Evolutionary conservation across 148 eudicot genomes (phyloP).

Genomic region (Limonium bicolor): DNA sequence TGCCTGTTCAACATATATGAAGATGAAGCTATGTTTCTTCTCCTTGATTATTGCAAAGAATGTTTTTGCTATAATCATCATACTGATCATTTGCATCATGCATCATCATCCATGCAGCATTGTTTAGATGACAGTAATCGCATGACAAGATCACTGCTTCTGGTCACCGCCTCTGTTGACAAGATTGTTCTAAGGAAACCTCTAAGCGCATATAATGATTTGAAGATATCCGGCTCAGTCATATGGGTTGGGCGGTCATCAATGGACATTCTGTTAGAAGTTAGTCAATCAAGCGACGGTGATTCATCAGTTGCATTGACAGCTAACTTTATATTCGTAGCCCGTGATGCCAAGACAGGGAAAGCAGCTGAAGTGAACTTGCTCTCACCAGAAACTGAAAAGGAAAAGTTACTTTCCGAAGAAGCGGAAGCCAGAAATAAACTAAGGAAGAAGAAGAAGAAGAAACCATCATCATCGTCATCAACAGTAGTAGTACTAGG

Average conservation of each 20-base stretch:
- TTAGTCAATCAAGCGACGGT: conserved; percentile 37
- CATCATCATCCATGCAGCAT: too few species aligned
- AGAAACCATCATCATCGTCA: too few species aligned
- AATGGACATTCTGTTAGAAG: conserved; percentile 56
- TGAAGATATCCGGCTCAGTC: conserved; percentile 44
- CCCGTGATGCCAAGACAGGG: conserved; percentile 81
- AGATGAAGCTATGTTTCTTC: too few species aligned
- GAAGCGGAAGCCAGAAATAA: conserved; percentile 72
- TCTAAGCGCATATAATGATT: conserved; percentile 39
- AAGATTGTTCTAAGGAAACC: conserved; percentile 52
- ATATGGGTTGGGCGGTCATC: conserved; percentile 69
- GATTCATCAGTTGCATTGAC: conserved; percentile 35
- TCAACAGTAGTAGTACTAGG: too few species aligned
- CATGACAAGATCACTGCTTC: conserved; percentile 47
- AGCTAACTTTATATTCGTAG: conserved; percentile 91
- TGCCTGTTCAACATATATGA: too few species aligned
- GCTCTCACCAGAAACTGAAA: conserved; percentile 67
- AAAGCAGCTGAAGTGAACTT: conserved; percentile 80
- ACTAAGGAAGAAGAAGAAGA: conserved; percentile 43
- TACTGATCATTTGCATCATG: too few species aligned
- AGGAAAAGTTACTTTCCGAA: conserved; percentile 45
- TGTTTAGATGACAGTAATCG: conserved; percentile 49
- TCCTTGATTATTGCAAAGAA: too few species aligned
- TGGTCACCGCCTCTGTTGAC: conserved; percentile 70
- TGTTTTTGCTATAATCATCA: too few species aligned